Base-by-base conservation (phyloP, 305 asterid genomes). In the Withania somnifera region DNA sequence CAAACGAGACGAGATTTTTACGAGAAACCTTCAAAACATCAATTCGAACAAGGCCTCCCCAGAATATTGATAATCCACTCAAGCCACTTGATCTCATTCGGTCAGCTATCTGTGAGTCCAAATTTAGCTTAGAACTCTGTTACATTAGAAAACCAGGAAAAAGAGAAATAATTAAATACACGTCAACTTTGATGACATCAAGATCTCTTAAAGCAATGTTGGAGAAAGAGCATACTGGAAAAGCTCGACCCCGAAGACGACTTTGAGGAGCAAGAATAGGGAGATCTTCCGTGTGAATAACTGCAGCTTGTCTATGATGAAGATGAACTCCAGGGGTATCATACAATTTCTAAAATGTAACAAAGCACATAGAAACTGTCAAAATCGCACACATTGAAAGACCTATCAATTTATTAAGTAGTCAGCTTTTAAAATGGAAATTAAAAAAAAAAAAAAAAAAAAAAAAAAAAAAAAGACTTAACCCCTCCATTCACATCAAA, bases 241-340 rank as follows among this genome's bases (percentile, higher is more conserved):
- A 85, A 79, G 92, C 67, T 89, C 86, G 97, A 77, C 98, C 99
- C 61, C 96, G 91, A 84, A 96, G 98, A 83, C 97, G 94, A 89
- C 98, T 94, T 89, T 85, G 93, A 81, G 98, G 98, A 75, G 99
- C 98, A 86, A 96, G 99, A 84, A 91, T 86, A 82, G 99, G 95
- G 84, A 96, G 91, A 91, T 96, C 99, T 77, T 91, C 97, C 50
- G 98, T 89, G 85, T 92, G 93, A 85, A 96, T 76, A 79, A 93
- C 99, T 28, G 99, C 98, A 84, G 99, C 98, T 89, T 94, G 97
- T 85, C 99, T 92, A 85, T 96, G 99, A 89, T 96, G 98, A 67
- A 94, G 98, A 92, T 96, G 99, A 84, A 96, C 99, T 69, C 99
- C 99, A 81, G 99, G 99, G 1, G 99, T 96, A 84, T 96, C 98